Conservation (phyloP, 2,329 filamentous ascomycete genomes). For the Verticillium albo-atrum region DNA sequence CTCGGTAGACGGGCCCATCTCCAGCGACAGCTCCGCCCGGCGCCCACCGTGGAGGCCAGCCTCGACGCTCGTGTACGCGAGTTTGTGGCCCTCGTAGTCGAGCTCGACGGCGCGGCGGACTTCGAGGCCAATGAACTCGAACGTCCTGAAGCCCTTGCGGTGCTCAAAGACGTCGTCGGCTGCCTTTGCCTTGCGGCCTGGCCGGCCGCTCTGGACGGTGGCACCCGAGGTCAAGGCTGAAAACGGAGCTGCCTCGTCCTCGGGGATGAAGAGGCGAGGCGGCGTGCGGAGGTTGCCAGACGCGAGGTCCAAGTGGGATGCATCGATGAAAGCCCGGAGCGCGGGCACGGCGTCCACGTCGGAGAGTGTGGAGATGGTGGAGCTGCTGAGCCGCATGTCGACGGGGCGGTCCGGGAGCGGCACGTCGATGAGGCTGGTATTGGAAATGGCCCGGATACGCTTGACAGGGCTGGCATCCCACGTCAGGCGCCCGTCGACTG, state of each 20-base stretch:
- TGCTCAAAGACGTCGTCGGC: conserved; percentile 15
- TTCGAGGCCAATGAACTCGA: conserved; percentile 44
- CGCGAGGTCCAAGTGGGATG: conserved; percentile 41
- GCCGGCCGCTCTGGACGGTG: neutral
- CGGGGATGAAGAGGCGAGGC: conserved; percentile 24
- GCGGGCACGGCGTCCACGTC: conserved; percentile 18
- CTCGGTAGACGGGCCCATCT: conserved; percentile 17
- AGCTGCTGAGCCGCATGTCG: conserved; percentile 43
- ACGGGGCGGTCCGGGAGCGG: conserved; percentile 41
- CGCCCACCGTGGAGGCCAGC: conserved; percentile 46
- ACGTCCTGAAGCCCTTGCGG: neutral
- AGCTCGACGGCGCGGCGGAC: conserved; percentile 41
- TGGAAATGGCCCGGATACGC: conserved; percentile 31
- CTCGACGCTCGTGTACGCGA: conserved; percentile 49
- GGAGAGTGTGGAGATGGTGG: conserved; percentile 20
- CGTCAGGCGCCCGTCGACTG: conserved; percentile 7
- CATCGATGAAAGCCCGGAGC: conserved; percentile 37
- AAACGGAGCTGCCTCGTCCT: conserved; percentile 13
- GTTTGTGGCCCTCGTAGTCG: conserved; percentile 35
- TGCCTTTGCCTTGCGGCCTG: neutral
- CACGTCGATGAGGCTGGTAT: conserved; percentile 34
- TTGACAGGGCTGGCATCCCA: conserved; percentile 17
- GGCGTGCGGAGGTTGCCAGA: conserved; percentile 36
- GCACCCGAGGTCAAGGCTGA: neutral
- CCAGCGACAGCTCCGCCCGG: conserved; percentile 45